Base-by-base conservation (phyloP, 805 yeast species). In the Candida alai region DNA sequence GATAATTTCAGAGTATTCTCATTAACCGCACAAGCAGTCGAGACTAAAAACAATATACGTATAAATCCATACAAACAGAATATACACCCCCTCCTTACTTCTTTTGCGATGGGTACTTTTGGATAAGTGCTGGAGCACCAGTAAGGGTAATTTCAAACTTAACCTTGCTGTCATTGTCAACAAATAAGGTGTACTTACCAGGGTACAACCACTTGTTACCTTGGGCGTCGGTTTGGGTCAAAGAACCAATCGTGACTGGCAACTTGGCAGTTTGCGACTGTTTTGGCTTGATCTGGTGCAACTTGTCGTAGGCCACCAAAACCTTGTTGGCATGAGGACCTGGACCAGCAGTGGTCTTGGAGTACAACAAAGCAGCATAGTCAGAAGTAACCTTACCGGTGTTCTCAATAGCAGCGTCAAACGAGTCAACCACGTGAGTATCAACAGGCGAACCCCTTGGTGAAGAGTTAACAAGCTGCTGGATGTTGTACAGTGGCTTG, bases 151-250 rank as follows among this genome's bases (percentile, higher is more conserved):
- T 26, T 25, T 25, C 24, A 25, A 23, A 32, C 6, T 28, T 25
- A 17, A 31, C 24, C 36, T 26, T 26, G n/a, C 3, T 12, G n/a
- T 32, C 36, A 15, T 21, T 26, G 16, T 32, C 36, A 11, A 32
- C 36, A 20, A 23, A 19, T 21, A 32, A 32, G 15, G 24, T 32
- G 30, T 32, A 32, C 26, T 30, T 32, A 32, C 36, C 36, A 17
- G 36, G 36, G 29, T 32, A 32, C 4, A 32, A 12, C 19, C 24
- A 32, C 13, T 17, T 32, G 26, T 32, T 32, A 25, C 36, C 36
- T n/a, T 32, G 15, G 17, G 30, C 7, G 22, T 32, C 36, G 22
- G 24, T 28, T 19, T 28, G 18, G 22, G 21, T 9, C 15, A 32
- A 24, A 9, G 36, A 25, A 26, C 29, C 36, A 12, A 32, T 12